Evolutionary conservation across 208 protist species (phyloP), one percentile per base, ranked within the genome.

Genomic region (Strigomonas galati): DNA sequence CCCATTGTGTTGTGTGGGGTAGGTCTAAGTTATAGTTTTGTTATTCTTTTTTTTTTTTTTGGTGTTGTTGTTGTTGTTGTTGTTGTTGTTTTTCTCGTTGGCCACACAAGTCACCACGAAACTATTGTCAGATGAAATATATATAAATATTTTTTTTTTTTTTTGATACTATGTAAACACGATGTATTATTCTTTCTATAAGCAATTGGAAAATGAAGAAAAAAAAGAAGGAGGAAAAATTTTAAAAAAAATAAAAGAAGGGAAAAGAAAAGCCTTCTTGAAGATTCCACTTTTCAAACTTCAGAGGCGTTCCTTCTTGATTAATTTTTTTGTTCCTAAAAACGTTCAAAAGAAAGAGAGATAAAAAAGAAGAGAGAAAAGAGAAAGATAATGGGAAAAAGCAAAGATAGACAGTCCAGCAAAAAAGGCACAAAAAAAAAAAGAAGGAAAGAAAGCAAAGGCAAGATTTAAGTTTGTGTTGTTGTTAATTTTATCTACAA

Each of bases 181-280:
- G n/a, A n/a, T 54, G 51, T 19, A 17, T 6, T 21, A 2, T 60
- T 32, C 23, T 30, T 24, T 46, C 26, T 60, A 46, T 60, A 64
- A 64, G 37, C 17, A 24, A 57, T 44, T 37, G 3, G 48, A 63
- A 61, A 24, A 28, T 35, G 15, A 31, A 65, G 26, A 60, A 54
- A 52, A 44, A 40, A 26, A 35, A 31, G 61, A 35, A 23, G 24
- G 59, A 28, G 15, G 59, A 44, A n/a, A n/a, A n/a, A n/a, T n/a
- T n/a, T n/a, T n/a, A n/a, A 56, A n/a, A 28, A 62, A 75, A 48
- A 65, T 52, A 66, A 44, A 64, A 79, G 37, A 63, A 26, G 46
- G 24, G n/a, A 54, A 24, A 35, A 24, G n/a, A 44, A n/a, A 57
- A n/a, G n/a, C n/a, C 12, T 63, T 35, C 30, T 58, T 37, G 17